Conservation (phyloP, 2,329 filamentous ascomycete genomes). For the Sarocladiaceae sp. region DNA sequence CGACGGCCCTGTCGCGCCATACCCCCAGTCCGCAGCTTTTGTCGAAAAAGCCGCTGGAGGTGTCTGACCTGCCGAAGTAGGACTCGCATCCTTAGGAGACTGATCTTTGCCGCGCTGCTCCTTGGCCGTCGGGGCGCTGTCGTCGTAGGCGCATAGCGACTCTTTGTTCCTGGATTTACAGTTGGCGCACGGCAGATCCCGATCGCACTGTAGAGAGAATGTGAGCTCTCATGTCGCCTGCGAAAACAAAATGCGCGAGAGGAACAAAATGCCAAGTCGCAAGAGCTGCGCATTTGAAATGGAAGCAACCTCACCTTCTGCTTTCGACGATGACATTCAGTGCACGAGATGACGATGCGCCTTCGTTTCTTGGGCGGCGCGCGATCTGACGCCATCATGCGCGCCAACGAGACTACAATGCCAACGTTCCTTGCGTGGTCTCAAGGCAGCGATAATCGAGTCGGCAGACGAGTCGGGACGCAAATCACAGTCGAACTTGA, state of each 20-base stretch:
- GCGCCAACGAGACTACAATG: no score
- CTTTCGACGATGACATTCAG: conserved; percentile 58
- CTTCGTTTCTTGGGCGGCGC: conserved; percentile 45
- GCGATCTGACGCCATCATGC: neutral
- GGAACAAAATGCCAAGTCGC: neutral
- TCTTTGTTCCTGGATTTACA: conserved; percentile 52
- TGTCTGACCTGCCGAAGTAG: neutral
- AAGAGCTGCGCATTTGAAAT: neutral
- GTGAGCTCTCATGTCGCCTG: neutral
- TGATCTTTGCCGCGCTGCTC: conserved; percentile 17
- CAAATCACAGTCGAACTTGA: neutral
- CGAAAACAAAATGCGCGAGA: neutral
- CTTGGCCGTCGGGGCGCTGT: conserved; percentile 37
- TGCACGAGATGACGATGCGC: conserved; percentile 56
- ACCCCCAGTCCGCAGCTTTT: conserved; percentile 46
- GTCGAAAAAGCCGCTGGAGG: conserved; percentile 33
- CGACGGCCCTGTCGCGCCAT: conserved; percentile 43
- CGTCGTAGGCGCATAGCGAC: conserved; percentile 51
- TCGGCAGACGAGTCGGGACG: neutral
- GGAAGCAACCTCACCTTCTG: conserved; percentile 40
- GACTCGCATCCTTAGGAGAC: conserved; percentile 13
- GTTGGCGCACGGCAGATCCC: conserved; percentile 52
- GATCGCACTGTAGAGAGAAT: conserved; percentile 43
- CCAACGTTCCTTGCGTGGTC: no score
- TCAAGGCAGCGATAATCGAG: no score